Evolutionary conservation across 202 grass and related monocot species (phyloP), one percentile per base, ranked within the genome.

Genomic region (Setaria viridis): DNA sequence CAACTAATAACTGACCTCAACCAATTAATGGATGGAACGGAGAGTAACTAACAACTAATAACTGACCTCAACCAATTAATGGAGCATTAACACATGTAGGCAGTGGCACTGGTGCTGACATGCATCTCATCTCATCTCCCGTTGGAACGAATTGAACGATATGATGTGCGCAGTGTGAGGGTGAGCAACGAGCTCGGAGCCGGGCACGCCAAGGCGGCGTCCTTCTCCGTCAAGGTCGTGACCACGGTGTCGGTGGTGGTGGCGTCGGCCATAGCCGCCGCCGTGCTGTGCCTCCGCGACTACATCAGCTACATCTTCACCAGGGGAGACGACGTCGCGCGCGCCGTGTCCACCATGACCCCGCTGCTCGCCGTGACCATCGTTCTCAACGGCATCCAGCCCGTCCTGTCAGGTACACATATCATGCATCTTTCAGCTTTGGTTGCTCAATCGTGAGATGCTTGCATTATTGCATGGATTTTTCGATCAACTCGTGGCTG

Each of bases 221-320:
- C 87, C 3, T 93, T 93, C 66, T 93, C 91, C 0, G 87, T 93
- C 5, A 33, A 90, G 11, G 81, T 87, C 2, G 87, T 90, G 64
- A 93, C 87, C 1, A 7, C 32, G 15, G 7, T 90, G 11, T 93
- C 91, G 2, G 70, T 90, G 46, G 55, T 70, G 15, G 76, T 82
- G 59, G 69, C 75, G 50, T 81, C 85, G 49, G 34, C 10, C 34
- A n/a, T 74, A 5, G 68, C 87, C 19, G 45, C 87, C 17, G 30
- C 79, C 20, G 45, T 93, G 13, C 68, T 76, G 39, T 68, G 74
- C 70, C 51, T 75, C 51, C 91, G 91, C 3, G 70, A 90, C 56
- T 68, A 87, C 69, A 81, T 93, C 37, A 90, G 91, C 87, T 93
- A 93, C 43, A 68, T 82, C 62, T 93, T 93, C 80, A 93, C 91